A percentile compares a stretch with the other conserved stretches of the same genome.
Evolutionary conservation across 2,329 filamentous ascomycete species (phyloP).

Genomic region (Aspergillus costaricaensis): DNA sequence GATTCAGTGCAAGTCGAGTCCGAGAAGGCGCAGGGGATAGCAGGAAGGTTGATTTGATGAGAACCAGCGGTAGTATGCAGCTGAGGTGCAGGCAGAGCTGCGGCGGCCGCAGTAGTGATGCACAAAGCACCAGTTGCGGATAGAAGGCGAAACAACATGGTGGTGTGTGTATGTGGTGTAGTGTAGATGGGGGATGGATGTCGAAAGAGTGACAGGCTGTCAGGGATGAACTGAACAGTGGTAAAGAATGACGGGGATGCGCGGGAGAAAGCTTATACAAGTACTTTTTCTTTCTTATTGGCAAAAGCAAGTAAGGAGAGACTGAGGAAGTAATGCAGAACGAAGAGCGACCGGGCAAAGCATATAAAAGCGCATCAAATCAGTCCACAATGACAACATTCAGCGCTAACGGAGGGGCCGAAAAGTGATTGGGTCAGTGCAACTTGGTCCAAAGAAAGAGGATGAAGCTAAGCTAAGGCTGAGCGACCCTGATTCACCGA

Average conservation of each 20-base stretch:
- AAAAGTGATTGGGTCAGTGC: constrained; percentile 1
- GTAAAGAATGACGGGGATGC: neutral
- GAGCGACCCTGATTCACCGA: neutral
- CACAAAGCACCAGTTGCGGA: constrained; percentile 5
- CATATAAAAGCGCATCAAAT: constrained; percentile 9
- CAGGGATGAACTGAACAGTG: neutral
- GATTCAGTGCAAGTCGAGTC: constrained; percentile 17
- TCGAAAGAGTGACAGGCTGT: neutral
- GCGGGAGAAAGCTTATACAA: neutral
- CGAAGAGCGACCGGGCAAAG: neutral
- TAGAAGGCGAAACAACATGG: constrained; percentile 18
- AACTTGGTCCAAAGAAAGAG: neutral
- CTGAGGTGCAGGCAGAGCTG: neutral
- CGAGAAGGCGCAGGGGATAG: constrained; percentile 20
- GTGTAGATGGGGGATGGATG: neutral
- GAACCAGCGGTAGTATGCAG: neutral
- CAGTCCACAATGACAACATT: constrained; percentile 2
- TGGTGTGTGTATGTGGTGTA: neutral
- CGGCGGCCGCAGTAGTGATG: constrained; percentile 15
- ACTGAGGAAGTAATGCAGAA: neutral
- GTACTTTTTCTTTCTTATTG: too few species aligned
- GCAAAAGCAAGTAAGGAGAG: constrained; percentile 1
- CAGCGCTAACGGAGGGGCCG: constrained; percentile 1
- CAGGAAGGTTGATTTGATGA: constrained; percentile 20
- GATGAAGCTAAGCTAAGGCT: neutral